Conservation (phyloP, 306 rosid species). For the Ceratonia siliqua region DNA sequence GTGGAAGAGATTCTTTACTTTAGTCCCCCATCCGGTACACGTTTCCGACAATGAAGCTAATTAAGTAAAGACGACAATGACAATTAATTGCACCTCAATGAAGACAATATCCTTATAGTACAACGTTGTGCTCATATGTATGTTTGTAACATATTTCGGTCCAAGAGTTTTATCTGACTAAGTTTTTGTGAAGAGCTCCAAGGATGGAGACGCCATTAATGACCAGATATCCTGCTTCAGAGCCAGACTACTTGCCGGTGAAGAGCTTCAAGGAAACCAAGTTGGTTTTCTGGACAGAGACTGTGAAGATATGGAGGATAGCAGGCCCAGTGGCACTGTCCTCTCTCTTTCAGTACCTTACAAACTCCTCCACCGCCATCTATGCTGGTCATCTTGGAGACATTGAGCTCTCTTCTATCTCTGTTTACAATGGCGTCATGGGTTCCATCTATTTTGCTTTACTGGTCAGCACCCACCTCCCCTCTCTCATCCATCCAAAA, state of each 20-base stretch:
- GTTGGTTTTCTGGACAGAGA: constrained; percentile 43
- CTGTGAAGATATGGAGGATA: constrained; percentile 54
- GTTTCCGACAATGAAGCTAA: neutral
- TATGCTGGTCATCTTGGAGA: constrained; percentile 81
- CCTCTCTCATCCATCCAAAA: neutral
- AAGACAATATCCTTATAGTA: neutral
- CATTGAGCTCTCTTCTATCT: constrained; percentile 63
- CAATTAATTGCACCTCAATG: neutral
- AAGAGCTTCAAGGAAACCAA: constrained; percentile 36
- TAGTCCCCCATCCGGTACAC: too few relatives aligned
- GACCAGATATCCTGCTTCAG: neutral
- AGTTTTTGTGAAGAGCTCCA: neutral
- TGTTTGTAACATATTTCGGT: neutral
- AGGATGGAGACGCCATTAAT: constrained; percentile 31
- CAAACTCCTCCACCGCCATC: constrained; percentile 42
- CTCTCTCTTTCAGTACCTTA: constrained; percentile 44
- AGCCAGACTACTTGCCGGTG: constrained; percentile 44
- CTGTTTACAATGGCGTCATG: constrained; percentile 48
- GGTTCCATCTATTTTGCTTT: constrained; percentile 50
- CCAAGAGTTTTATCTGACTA: neutral
- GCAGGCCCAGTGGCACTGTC: constrained; percentile 51
- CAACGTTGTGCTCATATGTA: neutral
- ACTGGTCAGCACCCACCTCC: constrained; percentile 29
- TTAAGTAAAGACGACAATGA: neutral
- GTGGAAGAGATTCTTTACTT: too few relatives aligned